These are phyloP conservation scores for Lophiotrema nucula DNA, from an alignment of 495 filamentous ascomycete genomes.

Conservation along the genomic window DNA sequence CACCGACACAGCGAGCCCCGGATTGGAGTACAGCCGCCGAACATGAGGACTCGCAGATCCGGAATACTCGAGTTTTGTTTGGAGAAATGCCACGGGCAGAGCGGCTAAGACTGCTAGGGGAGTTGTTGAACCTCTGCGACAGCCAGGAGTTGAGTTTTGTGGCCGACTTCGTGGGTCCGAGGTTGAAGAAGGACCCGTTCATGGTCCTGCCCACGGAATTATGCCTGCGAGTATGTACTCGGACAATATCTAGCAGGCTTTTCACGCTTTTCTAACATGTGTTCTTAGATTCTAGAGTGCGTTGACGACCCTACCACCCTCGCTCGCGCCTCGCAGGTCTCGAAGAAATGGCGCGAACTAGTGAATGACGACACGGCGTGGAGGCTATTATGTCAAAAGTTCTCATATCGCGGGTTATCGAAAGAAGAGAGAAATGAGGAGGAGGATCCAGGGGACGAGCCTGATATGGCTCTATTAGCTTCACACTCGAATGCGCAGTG, in stretches of 20 bases:
- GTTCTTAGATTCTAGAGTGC: slow-evolving; percentile 31
- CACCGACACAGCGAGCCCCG: slow-evolving; percentile 59
- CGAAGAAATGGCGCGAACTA: slow-evolving; percentile 85
- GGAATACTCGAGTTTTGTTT: slow-evolving; percentile 58
- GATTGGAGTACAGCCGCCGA: slow-evolving; percentile 59
- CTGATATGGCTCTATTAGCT: neutral
- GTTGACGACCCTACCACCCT: slow-evolving; percentile 91
- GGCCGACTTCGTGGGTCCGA: slow-evolving; percentile 84
- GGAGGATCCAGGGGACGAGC: slow-evolving; percentile 16
- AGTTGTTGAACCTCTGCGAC: slow-evolving; percentile 86
- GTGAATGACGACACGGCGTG: slow-evolving; percentile 95
- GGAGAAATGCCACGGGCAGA: slow-evolving; percentile 52
- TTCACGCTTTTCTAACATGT: neutral
- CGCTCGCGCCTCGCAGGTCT: slow-evolving; percentile 89
- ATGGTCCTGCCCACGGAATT: slow-evolving; percentile 84
- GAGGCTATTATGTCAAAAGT: slow-evolving; percentile 94
- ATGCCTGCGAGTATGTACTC: slow-evolving; percentile 73
- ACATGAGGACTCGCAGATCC: slow-evolving; percentile 55
- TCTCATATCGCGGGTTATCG: slow-evolving; percentile 70
- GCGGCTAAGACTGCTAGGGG: slow-evolving; percentile 68
- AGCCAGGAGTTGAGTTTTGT: slow-evolving; percentile 94
- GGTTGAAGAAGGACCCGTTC: slow-evolving; percentile 95
- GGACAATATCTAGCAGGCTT: neutral
- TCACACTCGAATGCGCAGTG: slow-evolving; percentile 4
- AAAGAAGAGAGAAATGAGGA: slow-evolving; percentile 33